phyloP scores from a whole-genome alignment of 2,329 filamentous ascomycete genomes.

The Neoascochyta sp. region DNA sequence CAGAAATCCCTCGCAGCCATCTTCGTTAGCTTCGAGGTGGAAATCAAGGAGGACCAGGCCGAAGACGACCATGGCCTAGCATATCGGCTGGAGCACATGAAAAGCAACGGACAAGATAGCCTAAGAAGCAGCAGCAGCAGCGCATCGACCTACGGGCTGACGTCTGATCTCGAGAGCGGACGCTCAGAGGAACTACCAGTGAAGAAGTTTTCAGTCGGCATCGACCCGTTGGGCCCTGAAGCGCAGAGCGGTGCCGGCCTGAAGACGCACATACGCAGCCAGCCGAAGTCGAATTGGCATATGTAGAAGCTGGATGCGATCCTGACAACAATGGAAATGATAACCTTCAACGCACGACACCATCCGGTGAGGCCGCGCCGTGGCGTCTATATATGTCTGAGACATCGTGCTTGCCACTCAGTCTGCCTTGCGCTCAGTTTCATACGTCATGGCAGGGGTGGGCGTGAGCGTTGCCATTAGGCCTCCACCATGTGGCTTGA shows the following conservation, averaged over 20 bases:
- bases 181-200: slow-evolving; percentile 16
- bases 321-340: too few relatives aligned
- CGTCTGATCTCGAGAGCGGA: slow-evolving; percentile 8
- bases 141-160: slow-evolving; percentile 20
- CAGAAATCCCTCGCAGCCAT: slow-evolving; percentile 25
- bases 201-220: slow-evolving; percentile 23
- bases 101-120: slow-evolving; percentile 11
- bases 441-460: too few relatives aligned
- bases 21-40: slow-evolving; percentile 34
- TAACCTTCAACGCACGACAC: too few relatives aligned
- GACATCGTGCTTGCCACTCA: background rate
- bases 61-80: slow-evolving; percentile 21
- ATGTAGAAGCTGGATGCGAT: too few relatives aligned
- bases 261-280: slow-evolving; percentile 21
- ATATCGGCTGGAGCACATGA: slow-evolving; percentile 27
- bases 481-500: too few relatives aligned
- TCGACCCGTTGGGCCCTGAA: slow-evolving; percentile 21
- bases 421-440: too few relatives aligned
- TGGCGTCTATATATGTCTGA: background rate
- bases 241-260: slow-evolving; percentile 8
- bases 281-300: slow-evolving; percentile 23
- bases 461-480: too few relatives aligned
- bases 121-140: slow-evolving; percentile 23
- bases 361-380: background rate
- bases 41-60: slow-evolving; percentile 27